phyloP scores from a whole-genome alignment of 768 basidiomycete genomes.

The Tulasnella sp. region DNA sequence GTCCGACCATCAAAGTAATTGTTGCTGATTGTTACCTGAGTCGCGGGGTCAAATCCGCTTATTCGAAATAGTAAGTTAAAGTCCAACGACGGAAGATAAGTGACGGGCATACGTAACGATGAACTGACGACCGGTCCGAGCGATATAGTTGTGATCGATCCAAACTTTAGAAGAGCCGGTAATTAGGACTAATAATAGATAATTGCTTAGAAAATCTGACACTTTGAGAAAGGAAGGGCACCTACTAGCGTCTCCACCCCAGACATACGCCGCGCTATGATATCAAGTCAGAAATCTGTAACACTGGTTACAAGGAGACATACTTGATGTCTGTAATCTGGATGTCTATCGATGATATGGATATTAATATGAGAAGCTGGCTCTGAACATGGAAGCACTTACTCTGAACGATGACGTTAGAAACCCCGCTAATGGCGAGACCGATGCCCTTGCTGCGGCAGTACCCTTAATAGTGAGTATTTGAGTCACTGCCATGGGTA shows the following conservation, averaged over 20 bases:
- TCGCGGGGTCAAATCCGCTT: neutral
- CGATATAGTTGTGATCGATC: slow-evolving; percentile 9
- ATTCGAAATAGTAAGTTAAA: neutral
- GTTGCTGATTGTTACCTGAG: neutral
- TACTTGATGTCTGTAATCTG: too few species aligned
- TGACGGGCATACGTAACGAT: neutral
- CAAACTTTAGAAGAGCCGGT: neutral
- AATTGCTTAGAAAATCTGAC: too few species aligned
- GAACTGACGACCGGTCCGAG: neutral
- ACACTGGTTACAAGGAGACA: too few species aligned
- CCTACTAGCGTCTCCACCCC: neutral
- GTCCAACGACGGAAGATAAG: neutral
- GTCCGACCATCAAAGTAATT: slow-evolving; percentile 1
- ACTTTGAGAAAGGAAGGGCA: neutral
- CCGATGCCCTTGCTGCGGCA: too few species aligned
- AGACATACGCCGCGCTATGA: neutral
- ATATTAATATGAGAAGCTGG: too few species aligned
- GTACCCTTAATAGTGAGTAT: too few species aligned
- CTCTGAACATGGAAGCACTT: too few species aligned
- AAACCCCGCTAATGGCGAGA: too few species aligned
- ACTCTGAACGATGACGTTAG: too few species aligned
- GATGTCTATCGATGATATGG: too few species aligned
- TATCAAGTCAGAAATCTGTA: neutral
- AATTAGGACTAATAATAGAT: neutral
- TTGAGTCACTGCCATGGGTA: too few species aligned